phyloP scores from a whole-genome alignment of 352 stramenopile genomes.

The Globisporangium megalacanthum region DNA sequence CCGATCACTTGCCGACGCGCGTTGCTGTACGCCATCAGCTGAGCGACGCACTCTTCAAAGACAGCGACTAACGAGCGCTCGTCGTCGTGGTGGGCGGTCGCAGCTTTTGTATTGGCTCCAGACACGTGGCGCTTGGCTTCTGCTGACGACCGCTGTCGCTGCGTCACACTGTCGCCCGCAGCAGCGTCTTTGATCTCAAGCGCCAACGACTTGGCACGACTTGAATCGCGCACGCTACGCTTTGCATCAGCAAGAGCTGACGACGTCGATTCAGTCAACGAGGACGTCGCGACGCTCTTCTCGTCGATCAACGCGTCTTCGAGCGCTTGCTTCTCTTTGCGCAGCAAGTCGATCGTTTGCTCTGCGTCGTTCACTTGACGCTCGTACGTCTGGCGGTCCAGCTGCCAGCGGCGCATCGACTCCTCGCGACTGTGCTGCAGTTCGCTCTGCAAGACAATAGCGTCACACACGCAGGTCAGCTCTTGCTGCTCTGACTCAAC shows the following conservation, averaged over 20 bases:
- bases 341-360: constrained; percentile 48
- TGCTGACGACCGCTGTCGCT: constrained; percentile 5
- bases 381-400: constrained; percentile 70
- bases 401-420: constrained; percentile 50
- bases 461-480: not conserved
- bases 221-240: constrained; percentile 7
- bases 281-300: constrained; percentile 6
- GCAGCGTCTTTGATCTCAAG: constrained; percentile 8
- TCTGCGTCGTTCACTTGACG: constrained; percentile 55
- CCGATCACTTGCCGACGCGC: constrained; percentile 49
- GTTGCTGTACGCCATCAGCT: constrained; percentile 54
- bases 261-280: not conserved
- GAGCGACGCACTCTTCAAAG: constrained; percentile 49
- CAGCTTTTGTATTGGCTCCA: not conserved
- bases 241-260: constrained; percentile 4
- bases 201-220: constrained; percentile 5
- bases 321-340: constrained; percentile 46
- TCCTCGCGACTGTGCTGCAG: constrained; percentile 55
- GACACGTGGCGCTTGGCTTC: constrained; percentile 5
- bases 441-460: constrained; percentile 32
- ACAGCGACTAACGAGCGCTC: constrained; percentile 7
- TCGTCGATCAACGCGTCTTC: constrained; percentile 54
- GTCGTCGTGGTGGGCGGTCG: not conserved
- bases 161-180: not conserved
- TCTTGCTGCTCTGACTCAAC: not conserved